These are phyloP conservation scores for Kewa caespitosa DNA, from an alignment of 179 eudicot species.

Conservation along the genomic window DNA sequence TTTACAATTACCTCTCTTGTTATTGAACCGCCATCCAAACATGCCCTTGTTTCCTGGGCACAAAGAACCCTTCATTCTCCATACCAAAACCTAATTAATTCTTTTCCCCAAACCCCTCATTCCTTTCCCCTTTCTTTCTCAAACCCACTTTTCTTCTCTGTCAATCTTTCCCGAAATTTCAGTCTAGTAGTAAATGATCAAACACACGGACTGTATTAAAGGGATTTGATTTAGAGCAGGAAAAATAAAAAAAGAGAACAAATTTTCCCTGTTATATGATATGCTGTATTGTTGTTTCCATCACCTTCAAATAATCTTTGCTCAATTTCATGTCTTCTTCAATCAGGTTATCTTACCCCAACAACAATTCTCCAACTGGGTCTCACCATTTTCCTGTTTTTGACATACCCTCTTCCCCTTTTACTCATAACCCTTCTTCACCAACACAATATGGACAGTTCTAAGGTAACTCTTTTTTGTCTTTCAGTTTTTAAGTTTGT, in stretches of 20 bases:
- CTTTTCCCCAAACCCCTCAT: background rate
- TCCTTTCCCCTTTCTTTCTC: background rate
- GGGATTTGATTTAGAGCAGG: too few relatives aligned
- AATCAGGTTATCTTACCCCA: conserved; percentile 14
- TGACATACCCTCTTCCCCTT: conserved; percentile 17
- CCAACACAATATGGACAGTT: conserved; percentile 20
- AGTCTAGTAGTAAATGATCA: background rate
- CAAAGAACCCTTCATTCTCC: background rate
- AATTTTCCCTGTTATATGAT: conserved; percentile 24
- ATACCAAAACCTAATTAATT: background rate
- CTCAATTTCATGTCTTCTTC: conserved; percentile 34
- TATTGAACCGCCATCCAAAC: background rate
- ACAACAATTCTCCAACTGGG: conserved; percentile 9
- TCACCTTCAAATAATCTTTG: background rate
- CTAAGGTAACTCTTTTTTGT: conserved; percentile 25
- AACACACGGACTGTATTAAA: too few relatives aligned
- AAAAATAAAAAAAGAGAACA: background rate
- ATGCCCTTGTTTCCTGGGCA: background rate
- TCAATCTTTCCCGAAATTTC: too few relatives aligned
- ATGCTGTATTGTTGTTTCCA: conserved; percentile 20
- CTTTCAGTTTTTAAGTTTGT: background rate
- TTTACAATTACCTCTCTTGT: too few relatives aligned
- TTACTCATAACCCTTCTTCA: background rate
- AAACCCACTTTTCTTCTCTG: background rate
- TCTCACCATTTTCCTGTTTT: conserved; percentile 24